A percentile compares a stretch with the other conserved stretches of the same genome.
phyloP scores from a whole-genome alignment of 2,329 filamentous ascomycete species.

The Botrytis porri region DNA sequence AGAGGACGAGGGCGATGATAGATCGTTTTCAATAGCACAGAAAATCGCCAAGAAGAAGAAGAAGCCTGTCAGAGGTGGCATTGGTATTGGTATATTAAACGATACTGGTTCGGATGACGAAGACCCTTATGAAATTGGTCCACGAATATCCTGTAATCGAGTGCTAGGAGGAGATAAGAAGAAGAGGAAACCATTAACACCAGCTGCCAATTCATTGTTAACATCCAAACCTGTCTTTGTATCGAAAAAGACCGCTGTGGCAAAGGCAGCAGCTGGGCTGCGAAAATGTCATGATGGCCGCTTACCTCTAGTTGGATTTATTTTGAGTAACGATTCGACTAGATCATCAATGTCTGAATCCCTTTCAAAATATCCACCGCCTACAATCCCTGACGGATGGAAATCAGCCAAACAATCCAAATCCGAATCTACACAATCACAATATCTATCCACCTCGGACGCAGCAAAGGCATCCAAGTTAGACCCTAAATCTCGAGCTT shows the following conservation, averaged over 20 bases:
- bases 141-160: conserved; percentile 82
- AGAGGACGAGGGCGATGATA: conserved; percentile 48
- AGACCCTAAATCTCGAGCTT: conserved; percentile 73
- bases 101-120: conserved; percentile 95
- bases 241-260: conserved; percentile 58
- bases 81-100: conserved; percentile 86
- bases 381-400: conserved; percentile 72
- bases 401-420: conserved; percentile 55
- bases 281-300: conserved; percentile 81
- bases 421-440: conserved; percentile 34
- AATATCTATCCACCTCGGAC: conserved; percentile 67
- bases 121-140: conserved; percentile 88
- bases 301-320: conserved; percentile 75
- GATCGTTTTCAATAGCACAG: conserved; percentile 26
- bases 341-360: conserved; percentile 46
- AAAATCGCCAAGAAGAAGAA: conserved; percentile 46
- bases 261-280: conserved; percentile 45
- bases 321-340: conserved; percentile 57
- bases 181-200: conserved; percentile 62
- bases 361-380: conserved; percentile 56
- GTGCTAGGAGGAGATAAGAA: conserved; percentile 79
- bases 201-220: conserved; percentile 60
- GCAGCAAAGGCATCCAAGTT: conserved; percentile 74
- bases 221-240: conserved; percentile 71
- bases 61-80: conserved; percentile 57